Conservation (phyloP, 805 yeast genomes). For the Candida corydali region DNA sequence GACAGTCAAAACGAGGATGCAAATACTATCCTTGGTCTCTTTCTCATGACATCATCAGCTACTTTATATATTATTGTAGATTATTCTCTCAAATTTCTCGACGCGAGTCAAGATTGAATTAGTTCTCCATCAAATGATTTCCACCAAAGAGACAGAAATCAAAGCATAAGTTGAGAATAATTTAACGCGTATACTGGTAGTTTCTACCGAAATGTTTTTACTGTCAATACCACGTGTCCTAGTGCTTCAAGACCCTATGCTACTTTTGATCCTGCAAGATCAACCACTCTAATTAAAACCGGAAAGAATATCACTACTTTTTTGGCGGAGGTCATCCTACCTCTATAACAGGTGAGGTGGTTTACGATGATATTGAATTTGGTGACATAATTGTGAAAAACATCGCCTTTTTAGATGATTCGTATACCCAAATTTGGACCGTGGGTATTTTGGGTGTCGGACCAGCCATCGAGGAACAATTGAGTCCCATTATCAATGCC, state of each 20-base stretch:
- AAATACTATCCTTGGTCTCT: no score
- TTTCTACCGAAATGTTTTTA: no score
- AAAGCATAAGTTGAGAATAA: no score
- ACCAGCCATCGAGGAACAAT: not conserved
- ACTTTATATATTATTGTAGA: no score
- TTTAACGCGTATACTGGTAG: no score
- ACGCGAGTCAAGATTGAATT: not conserved
- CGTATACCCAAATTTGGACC: not conserved
- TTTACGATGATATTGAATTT: not conserved
- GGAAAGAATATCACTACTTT: not conserved
- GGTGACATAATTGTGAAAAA: not conserved
- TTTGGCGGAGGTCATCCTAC: not conserved
- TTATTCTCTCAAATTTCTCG: no score
- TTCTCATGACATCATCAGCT: no score
- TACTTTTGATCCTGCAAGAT: not conserved
- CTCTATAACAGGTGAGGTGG: not conserved
- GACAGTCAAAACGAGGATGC: not conserved
- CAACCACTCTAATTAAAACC: not conserved
- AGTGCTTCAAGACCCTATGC: constrained; percentile 19
- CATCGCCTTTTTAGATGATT: not conserved
- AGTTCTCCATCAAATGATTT: constrained; percentile 4
- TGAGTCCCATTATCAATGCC: not conserved
- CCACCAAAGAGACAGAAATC: constrained; percentile 12
- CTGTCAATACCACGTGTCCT: no score
- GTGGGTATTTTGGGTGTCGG: not conserved